Percentiles rank a stretch among this genome's conserved stretches.
Conservation (phyloP, 2,329 filamentous ascomycete species). For the Paraphaeosphaeria minitans region DNA sequence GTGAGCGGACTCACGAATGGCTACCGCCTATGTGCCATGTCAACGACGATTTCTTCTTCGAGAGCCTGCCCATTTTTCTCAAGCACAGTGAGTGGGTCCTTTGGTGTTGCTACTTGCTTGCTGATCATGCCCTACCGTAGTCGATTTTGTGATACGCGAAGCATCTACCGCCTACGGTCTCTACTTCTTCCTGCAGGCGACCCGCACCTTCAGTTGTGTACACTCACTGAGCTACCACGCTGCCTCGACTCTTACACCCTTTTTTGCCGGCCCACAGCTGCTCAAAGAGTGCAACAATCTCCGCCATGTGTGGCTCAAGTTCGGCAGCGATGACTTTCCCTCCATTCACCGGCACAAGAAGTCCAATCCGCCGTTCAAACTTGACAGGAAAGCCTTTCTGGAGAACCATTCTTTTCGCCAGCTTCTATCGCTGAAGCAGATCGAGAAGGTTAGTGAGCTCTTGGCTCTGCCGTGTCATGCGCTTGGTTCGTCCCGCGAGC, state of each 20-base stretch:
- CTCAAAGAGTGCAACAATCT: slow-evolving; percentile 15
- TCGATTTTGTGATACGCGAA: slow-evolving; percentile 7
- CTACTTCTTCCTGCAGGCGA: slow-evolving; percentile 10
- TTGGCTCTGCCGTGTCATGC: neutral
- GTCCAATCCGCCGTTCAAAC: neutral
- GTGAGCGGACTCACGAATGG: slow-evolving; percentile 10
- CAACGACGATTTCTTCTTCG: slow-evolving; percentile 14
- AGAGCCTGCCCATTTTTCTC: slow-evolving; percentile 14
- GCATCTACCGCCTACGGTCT: slow-evolving; percentile 10
- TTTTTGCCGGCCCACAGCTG: slow-evolving; percentile 10
- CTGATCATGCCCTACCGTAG: neutral
- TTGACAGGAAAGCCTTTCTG: slow-evolving; percentile 9
- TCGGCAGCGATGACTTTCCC: slow-evolving; percentile 3
- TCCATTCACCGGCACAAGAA: neutral
- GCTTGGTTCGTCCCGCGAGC: neutral
- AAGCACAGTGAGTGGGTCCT: neutral
- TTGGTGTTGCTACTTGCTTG: neutral
- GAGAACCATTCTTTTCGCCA: slow-evolving; percentile 11
- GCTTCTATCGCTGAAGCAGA: slow-evolving; percentile 8
- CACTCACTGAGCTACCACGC: slow-evolving; percentile 2
- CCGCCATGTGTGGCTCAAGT: slow-evolving; percentile 7
- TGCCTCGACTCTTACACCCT: neutral
- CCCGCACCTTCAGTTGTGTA: slow-evolving; percentile 4
- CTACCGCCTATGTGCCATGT: slow-evolving; percentile 15
- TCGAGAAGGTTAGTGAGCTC: slow-evolving; percentile 1